Evolutionary conservation across 148 eudicot species (phyloP), one percentile per base, ranked within the genome.

Genomic region (Amaranthus palmeri): DNA sequence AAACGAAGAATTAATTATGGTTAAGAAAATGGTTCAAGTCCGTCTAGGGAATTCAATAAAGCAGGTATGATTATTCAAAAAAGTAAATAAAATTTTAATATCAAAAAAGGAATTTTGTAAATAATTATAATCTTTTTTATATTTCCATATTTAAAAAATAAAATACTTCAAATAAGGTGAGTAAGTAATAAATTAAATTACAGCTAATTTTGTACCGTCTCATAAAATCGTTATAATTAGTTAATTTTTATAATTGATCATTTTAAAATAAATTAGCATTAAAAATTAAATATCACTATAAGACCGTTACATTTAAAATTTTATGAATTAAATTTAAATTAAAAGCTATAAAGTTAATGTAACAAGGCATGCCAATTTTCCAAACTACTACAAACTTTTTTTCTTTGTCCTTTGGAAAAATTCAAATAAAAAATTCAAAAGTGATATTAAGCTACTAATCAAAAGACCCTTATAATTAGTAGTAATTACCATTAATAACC

Each of bases 21-120:
- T 91, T 93, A 87, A 91, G 84, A 84, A 90, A 89, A 82, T 86
- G 89, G 85, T 91, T 93, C 80, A 88, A 86, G 91, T 93, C 97
- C 97, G 96, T 87, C 92, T 91, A 79, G 91, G 86, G 87, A 88
- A 82, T 84, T 84, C 77, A 87, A 92, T 86, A 87, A 86, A 89
- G 85, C 69, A 78, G 78, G 80, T 71, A 79, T 78, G 85, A 81
- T 75, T 79, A 74, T 77, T 79, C 85, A 80, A 81, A 76, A 81
- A 64, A 78, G 86, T 77, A 68, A 69, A 61, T 78, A 71, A 76
- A 75, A 73, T 69, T 77, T 83, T 41, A 68, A 64, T 55, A 75
- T 57, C 15, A 48, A 65, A 78, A 76, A 68, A 63, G 15, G 17
- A 65, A 77, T 67, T 72, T 79, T 45, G 63, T 49, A 65, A 78